phyloP scores from a whole-genome alignment of 2,329 filamentous ascomycete species.

The Teratosphaeria gauchensis region DNA sequence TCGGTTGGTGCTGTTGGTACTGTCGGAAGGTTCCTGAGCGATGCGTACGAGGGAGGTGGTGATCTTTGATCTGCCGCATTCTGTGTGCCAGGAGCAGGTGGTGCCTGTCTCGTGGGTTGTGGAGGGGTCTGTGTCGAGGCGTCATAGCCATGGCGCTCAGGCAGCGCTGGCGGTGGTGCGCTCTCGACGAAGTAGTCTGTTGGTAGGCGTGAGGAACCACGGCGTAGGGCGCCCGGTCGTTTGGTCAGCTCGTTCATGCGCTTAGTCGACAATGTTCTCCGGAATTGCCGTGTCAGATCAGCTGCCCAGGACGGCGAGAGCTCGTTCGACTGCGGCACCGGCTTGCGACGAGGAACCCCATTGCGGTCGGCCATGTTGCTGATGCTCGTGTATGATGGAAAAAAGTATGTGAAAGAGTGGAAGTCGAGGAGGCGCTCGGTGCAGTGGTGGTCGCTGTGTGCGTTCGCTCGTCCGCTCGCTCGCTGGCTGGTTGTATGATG shows the following conservation, averaged over 20 bases:
- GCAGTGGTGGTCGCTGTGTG: background rate
- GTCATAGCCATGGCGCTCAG: slow-evolving; percentile 8
- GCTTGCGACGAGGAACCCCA: slow-evolving; percentile 22
- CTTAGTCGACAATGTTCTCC: slow-evolving; percentile 75
- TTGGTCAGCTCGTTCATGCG: slow-evolving; percentile 68
- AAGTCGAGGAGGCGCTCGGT: background rate
- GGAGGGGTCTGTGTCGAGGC: slow-evolving; percentile 6
- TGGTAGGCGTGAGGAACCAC: slow-evolving; percentile 45
- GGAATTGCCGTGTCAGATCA: slow-evolving; percentile 74
- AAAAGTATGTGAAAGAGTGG: background rate
- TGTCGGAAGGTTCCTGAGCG: slow-evolving; percentile 55
- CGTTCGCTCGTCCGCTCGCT: background rate
- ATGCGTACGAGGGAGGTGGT: slow-evolving; percentile 52
- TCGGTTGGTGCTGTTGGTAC: slow-evolving; percentile 62
- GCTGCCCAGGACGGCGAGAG: slow-evolving; percentile 59
- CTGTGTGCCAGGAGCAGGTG: slow-evolving; percentile 20
- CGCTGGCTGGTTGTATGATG: background rate
- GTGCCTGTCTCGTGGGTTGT: slow-evolving; percentile 6
- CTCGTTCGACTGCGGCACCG: slow-evolving; percentile 16
- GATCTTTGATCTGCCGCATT: slow-evolving; percentile 6
- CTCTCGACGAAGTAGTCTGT: slow-evolving; percentile 18
- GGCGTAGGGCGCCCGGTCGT: slow-evolving; percentile 31
- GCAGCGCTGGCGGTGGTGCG: slow-evolving; percentile 5
- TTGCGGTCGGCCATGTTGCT: slow-evolving; percentile 19
- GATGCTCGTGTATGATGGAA: background rate